Base-by-base conservation (phyloP, 768 basidiomycete genomes). In the Lactarius vividus region DNA sequence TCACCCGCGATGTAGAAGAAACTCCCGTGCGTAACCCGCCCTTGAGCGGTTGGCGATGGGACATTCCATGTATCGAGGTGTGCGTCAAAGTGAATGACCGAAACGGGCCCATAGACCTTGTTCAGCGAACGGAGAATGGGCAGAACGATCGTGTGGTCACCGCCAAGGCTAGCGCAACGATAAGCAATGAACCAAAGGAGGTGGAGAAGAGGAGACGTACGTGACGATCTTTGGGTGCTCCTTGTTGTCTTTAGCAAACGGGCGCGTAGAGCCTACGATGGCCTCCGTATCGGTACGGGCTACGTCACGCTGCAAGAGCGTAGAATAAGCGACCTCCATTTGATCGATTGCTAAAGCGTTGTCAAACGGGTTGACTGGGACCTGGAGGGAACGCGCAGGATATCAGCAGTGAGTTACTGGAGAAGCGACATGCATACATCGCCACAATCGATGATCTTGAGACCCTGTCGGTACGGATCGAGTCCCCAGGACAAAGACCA, bases 81-180 rank as follows among this genome's bases (percentile, higher is more conserved):
- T 7, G 82, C 88, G 72, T 94, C 92, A 68, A 94, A 92, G 73
- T 94, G 93, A 55, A 94, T 90, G 54, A 91, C 88, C 40, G 88
- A 87, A 62, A 92, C 82, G 0, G 90, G 89, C 13, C 92, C 93
- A 73, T 95, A 93, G 29, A 89, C 81, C 72, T 86, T 86, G 77
- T 89, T 77, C 52, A 96, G 77, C 18, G 93, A 84, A 54, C 92
- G 88, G 16, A 96, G 82, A 70, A 95, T 93, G 9, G 93, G 92
- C 20, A 94, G 83, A 9, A 90, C 92, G 68, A 94, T 90, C 16
- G 92, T 92, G 74, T 95, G 94, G 72, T 95, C 94, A 7, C 94
- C 94, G 29, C 94, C 94, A 79, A 75, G 70, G 37, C 76, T 78
- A 68, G 15, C 23, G n/a, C 5, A 2, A 26, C 6, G 7, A 62